Conservation (phyloP, 768 basidiomycete genomes). For the Rossbeevera mucosa region DNA sequence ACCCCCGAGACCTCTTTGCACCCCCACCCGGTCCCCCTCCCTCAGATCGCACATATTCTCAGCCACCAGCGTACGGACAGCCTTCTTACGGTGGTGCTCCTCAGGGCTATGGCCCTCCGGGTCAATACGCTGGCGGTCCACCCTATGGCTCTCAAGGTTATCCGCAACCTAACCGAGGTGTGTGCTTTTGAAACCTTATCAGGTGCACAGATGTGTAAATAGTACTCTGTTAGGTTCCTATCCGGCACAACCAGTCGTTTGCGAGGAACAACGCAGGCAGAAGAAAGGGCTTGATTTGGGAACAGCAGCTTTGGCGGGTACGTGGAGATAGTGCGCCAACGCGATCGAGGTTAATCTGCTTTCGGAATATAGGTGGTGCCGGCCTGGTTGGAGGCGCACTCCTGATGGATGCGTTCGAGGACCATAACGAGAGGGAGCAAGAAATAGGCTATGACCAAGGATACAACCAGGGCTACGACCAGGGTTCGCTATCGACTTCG, state of each 20-base stretch:
- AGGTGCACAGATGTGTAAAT: slow-evolving; percentile 1
- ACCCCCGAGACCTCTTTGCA: slow-evolving; percentile 53
- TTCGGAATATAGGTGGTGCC: slow-evolving; percentile 43
- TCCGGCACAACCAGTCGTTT: slow-evolving; percentile 29
- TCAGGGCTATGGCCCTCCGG: slow-evolving; percentile 13
- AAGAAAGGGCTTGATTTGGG: slow-evolving; percentile 51
- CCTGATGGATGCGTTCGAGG: slow-evolving; percentile 48
- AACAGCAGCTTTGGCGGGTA: slow-evolving; percentile 43
- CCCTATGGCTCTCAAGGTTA: background rate
- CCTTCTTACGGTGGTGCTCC: slow-evolving; percentile 3
- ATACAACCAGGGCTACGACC: slow-evolving; percentile 29
- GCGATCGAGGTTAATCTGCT: slow-evolving; percentile 1
- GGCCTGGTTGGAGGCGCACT: slow-evolving; percentile 64
- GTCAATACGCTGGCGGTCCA: background rate
- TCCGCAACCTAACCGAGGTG: slow-evolving; percentile 17
- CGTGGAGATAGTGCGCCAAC: slow-evolving; percentile 11
- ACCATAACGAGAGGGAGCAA: slow-evolving; percentile 33
- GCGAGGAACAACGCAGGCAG: slow-evolving; percentile 37
- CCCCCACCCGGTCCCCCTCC: slow-evolving; percentile 46
- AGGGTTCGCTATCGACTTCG: slow-evolving; percentile 28
- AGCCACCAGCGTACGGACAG: slow-evolving; percentile 15
- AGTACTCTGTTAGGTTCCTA: slow-evolving; percentile 27
- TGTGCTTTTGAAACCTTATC: background rate
- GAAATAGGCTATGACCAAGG: slow-evolving; percentile 35
- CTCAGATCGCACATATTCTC: slow-evolving; percentile 33